These are phyloP conservation scores for Xanthoconium separans DNA, from an alignment of 1,284 basidiomycete species.

Conservation along the genomic window DNA sequence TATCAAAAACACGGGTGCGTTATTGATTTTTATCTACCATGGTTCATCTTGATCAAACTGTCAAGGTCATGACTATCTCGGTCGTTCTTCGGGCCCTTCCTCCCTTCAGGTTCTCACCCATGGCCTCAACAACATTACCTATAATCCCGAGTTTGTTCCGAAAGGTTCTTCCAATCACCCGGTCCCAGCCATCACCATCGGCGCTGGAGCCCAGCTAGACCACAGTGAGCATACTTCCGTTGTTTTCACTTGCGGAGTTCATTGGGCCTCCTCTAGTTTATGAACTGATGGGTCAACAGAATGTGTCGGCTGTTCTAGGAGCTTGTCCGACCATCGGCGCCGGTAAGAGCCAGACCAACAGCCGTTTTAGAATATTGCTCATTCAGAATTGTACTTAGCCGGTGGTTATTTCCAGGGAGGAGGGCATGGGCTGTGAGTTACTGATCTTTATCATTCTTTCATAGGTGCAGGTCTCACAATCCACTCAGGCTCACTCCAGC, in stretches of 20 bases:
- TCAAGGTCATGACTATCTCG: not conserved
- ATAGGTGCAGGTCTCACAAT: not conserved
- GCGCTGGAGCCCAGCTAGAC: not conserved
- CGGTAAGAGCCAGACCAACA: not conserved
- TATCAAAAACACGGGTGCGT: not conserved
- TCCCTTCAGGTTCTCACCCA: not conserved
- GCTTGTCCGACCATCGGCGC: not conserved
- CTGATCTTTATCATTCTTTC: not conserved
- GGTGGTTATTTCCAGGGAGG: not conserved
- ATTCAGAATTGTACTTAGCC: not conserved
- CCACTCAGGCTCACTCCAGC: not conserved
- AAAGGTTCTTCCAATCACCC: not conserved
- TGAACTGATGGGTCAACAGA: not conserved
- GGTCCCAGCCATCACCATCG: not conserved
- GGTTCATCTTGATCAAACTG: not conserved
- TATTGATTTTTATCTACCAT: not conserved
- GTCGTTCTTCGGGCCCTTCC: not conserved
- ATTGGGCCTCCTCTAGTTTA: not conserved
- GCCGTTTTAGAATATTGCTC: no score
- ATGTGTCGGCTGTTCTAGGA: not conserved
- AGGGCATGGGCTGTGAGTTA: not conserved
- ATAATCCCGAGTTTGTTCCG: not conserved
- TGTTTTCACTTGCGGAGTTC: not conserved
- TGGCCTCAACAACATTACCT: not conserved
- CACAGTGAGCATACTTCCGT: not conserved